Percentiles rank a stretch among this genome's conserved stretches.
These are phyloP conservation scores for Setomelanomma holmii DNA, from an alignment of 2,329 filamentous ascomycete genomes.

Conservation along the genomic window DNA sequence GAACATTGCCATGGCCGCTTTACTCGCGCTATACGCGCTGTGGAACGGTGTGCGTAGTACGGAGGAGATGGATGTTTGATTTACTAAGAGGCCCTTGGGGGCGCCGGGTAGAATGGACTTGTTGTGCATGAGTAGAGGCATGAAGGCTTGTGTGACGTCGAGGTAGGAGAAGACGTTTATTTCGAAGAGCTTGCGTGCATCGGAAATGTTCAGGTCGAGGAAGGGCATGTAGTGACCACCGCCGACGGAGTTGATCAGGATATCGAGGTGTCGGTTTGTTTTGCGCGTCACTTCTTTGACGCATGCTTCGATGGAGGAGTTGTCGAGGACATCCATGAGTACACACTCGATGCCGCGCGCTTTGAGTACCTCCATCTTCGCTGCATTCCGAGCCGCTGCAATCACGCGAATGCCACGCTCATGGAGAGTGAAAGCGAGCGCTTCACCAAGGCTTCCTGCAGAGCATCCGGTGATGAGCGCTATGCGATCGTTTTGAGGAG, in stretches of 20 bases:
- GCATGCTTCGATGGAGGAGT: neutral
- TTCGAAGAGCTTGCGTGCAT: constrained; percentile 18
- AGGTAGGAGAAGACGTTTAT: constrained; percentile 53
- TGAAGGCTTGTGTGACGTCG: constrained; percentile 49
- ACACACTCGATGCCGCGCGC: neutral
- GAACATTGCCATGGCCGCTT: constrained; percentile 46
- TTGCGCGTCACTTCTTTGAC: constrained; percentile 9
- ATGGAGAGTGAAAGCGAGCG: neutral
- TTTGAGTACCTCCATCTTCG: neutral
- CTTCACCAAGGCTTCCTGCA: neutral
- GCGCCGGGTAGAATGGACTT: constrained; percentile 4
- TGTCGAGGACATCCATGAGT: neutral
- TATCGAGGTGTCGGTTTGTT: constrained; percentile 16
- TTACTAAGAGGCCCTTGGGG: constrained; percentile 9
- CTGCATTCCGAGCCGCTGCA: neutral
- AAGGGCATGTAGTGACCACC: constrained; percentile 41
- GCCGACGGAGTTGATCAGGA: constrained; percentile 54
- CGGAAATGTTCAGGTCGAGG: constrained; percentile 23
- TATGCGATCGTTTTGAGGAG: too few relatives aligned
- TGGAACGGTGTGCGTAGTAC: constrained; percentile 12
- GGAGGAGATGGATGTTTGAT: constrained; percentile 13
- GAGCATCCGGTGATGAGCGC: neutral
- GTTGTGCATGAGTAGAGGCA: constrained; percentile 23
- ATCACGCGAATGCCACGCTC: neutral
- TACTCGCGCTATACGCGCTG: constrained; percentile 44